Base-by-base conservation (phyloP, 31 red algal genomes). In the Bonnemaisonia californica region DNA sequence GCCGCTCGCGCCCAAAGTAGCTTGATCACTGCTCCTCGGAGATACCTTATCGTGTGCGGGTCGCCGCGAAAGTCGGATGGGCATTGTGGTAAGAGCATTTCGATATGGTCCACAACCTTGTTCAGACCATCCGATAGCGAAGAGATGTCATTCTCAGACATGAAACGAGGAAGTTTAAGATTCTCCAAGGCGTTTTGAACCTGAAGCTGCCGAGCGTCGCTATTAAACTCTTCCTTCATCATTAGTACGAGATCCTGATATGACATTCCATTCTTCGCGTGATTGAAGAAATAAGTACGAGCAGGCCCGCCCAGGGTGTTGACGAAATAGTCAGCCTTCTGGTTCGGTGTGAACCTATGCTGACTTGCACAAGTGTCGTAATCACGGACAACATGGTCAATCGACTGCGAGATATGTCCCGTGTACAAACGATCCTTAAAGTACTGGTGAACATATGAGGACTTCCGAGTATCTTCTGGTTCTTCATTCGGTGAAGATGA, bases 41-140 rank as follows among this genome's bases (percentile, higher is more conserved):
- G 45, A 22, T 23, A 77, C 8, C 32, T 37, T 22, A 77, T 77
- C 74, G 58, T 77, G 24, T 77, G 21, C 33, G 0, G 54, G 18
- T 77, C 74, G 33, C 54, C 26, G 12, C 48, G 21, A 40, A 37
- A 23, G 21, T 62, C 21, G 18, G 27, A 54, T 22, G 47, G 74
- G 37, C 27, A 58, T 62, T 77, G 51, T 16, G 74, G 74, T n/a
- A 40, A 0, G 2, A 77, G 16, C 26, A 38, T 64, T 70, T 77
- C 74, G 22, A 77, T 77, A 18, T 33, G 18, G 26, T 58, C 33
- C 21, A 77, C 54, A 21, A 77, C 18, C 26, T 45, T 77, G 3
- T 47, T 0, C 0, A 62, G 74, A 24, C 74, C 74, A 0, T 59
- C 51, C 16, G 51, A 34, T 35, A 40, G 36, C 32, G 12, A 29